Base-by-base conservation (phyloP, 305 asterid species). In the Rubia tinctorum region DNA sequence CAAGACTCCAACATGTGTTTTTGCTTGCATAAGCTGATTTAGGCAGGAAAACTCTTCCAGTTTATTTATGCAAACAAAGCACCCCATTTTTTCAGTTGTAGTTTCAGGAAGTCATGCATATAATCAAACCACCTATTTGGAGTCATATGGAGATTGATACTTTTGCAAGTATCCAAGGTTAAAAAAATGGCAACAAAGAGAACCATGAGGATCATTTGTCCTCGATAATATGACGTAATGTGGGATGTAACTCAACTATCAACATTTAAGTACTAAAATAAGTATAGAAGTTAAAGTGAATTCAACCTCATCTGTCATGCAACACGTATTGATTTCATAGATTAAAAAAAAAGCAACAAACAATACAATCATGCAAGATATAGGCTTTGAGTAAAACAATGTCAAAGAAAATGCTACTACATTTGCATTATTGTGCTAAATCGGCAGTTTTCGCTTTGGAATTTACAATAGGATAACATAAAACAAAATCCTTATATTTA, bases 31-130 rank as follows among this genome's bases (percentile, higher is more conserved):
- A 27, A 27, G 94, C 96, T 9, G 97, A 93, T 80, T 93, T 91
- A 2, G 97, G 95, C 30, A 93, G 88, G 83, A 93, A 82, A 67
- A 93, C 90, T 76, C 98, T 96, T 60, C 98, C 98, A 59, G 97
- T 88, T 67, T 97, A 91, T 86, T 89, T 91, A 96, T 93, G 88
- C 78, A 82, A 7, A 60, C 27, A 70, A 73, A 81, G 44, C 18
- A 62, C 20, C 27, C 73, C 4, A 27, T 23, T 73, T 8, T 5
- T 5, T 73, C 40, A 80, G 63, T 45, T n/a, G 40, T 43, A 13
- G 37, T 53, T 49, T 0, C 2, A 6, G 20, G 47, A 12, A 56
- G 15, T 27, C 39, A 71, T 11, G 14, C 49, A 40, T n/a, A 11
- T 4, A 10, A 34, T 69, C 39, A 53, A 8, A 51, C 2, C 11